Evolutionary conservation across 306 rosid species (phyloP), one percentile per base, ranked within the genome.

Genomic region (Prunus salicina): DNA sequence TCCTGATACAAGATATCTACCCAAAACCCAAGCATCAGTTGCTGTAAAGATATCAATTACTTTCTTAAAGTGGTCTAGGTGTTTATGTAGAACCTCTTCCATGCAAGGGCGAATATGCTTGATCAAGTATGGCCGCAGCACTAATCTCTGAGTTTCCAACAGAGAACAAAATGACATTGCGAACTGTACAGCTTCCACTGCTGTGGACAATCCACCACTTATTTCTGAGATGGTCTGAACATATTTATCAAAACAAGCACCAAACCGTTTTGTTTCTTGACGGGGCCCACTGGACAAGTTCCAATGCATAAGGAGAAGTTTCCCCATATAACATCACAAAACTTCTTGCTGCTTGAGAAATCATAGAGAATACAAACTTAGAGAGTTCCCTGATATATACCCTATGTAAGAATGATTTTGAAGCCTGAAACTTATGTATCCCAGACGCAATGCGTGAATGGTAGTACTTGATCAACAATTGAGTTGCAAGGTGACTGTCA

Each of bases 311-410:
- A 49, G 85, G 75, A 74, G 84, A 87, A 65, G 78, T 75, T 71
- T 87, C 91, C 50, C 92, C 97, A 73, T 81, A 84, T 65, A 92
- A 76, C 82, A 69, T 84, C 60, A 56, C 78, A 76, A 92, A 85
- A 73, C 89, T 84, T 74, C 70, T 88, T 15, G 88, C 89, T 1
- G 91, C 90, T 85, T 86, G 96, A 72, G 91, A 84, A 79, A 92
- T 87, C 88, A 83, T 73, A 49, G 96, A 88, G 75, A 92, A 92
- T 69, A 90, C 88, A 72, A 85, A 72, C 80, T 79, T 87, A 22
- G 93, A 87, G 70, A 88, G 85, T 58, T 85, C 88, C 76, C 79
- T 87, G 11, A 85, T 74, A 47, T 87, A 84, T 30, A 13, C 69
- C 73, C 74, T 91, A 76, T 69, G 45, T 5, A 81, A 78, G 61